These are phyloP conservation scores for Ailanthus altissimus DNA, from an alignment of 345 rosid species.

Conservation along the genomic window DNA sequence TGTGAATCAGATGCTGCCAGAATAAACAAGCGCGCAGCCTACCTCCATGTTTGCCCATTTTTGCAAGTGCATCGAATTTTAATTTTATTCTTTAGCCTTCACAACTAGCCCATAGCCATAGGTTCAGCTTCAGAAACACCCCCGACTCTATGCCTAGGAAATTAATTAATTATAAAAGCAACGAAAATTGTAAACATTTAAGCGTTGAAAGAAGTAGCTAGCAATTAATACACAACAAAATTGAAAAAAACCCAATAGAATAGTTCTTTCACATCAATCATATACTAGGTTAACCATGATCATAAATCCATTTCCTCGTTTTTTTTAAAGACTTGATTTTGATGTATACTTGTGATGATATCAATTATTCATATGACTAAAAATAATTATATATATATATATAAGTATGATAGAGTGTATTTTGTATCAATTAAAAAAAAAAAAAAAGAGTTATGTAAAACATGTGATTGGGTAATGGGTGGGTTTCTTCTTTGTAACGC, in stretches of 20 bases:
- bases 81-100: not conserved
- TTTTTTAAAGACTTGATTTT: too few species aligned
- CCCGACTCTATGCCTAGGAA: not conserved
- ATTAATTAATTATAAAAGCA: not conserved
- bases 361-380: too few species aligned
- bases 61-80: too few species aligned
- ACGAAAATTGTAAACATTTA: not conserved
- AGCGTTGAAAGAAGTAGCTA: not conserved
- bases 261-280: not conserved
- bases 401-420: too few species aligned
- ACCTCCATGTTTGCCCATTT: not conserved
- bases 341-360: too few species aligned
- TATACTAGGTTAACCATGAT: not conserved
- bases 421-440: too few species aligned
- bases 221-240: not conserved
- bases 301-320: too few species aligned
- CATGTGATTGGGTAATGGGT: too few species aligned
- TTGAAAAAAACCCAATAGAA: not conserved
- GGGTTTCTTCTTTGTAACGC: too few species aligned
- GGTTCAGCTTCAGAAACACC: not conserved
- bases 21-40: not conserved
- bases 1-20: not conserved
- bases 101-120: too few species aligned
- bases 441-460: too few species aligned
- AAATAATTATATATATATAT: too few species aligned